Evolutionary conservation across 2,329 filamentous ascomycete genomes (phyloP), one percentile per base, ranked within the genome.

Genomic region (Immersiporthe knoxdaviesiana): DNA sequence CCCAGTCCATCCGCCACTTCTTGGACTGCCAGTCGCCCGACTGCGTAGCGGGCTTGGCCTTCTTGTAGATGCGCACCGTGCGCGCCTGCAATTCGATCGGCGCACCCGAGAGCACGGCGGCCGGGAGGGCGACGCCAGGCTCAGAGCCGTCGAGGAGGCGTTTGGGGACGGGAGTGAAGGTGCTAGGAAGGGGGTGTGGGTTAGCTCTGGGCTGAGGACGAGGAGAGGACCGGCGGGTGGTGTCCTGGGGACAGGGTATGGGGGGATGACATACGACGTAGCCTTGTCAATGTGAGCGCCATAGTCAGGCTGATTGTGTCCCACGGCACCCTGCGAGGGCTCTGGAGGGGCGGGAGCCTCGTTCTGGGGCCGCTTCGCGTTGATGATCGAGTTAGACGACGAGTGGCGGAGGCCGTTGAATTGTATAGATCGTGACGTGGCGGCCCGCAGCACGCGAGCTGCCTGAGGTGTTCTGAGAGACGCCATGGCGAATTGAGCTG

Each of bases 1-100:
- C 96, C 96, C 96, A 99, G 80, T 99, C 96, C 94, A 99, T 97
- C 64, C 94, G 91, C 96, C 96, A 99, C 77, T 91, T 88, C 78
- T 92, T 89, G 68, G 88, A 84, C 78, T 92, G 90, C 92, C 93
- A 97, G 75, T 89, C 88, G 73, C 96, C 95, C 44, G 95, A 98
- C 82, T 99, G 96, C 58, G 95, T 97, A 47, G 96, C 95, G n/a
- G 96, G 90, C 83, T 99, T 99, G 69, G 92, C 79, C 63, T 94
- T 93, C 76, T 91, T 90, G 85, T 92, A 98, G 81, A 99, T 99
- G 77, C 95, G 91, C 76, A 98, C 97, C 75, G 92, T 95, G 75
- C 96, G 90, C 72, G 92, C 94, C 84, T 99, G 94, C 24, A 99
- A 88, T 79, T 99, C 97, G 68, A 94, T 88, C 39, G 96, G 97